Evolutionary conservation across 345 rosid species (phyloP).

Genomic region (Arabidopsis thaliana): TAIR10.1 NC_003075.7:7921001-7921500

Average conservation of each 20-base stretch:
- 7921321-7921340: too few species aligned
- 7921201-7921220: conserved; percentile 64
- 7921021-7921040: not conserved
- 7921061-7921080: not conserved
- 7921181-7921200: conserved; percentile 78
- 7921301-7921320: too few species aligned
- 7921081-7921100: conserved; percentile 59
- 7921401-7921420: too few species aligned
- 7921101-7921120: conserved; percentile 71
- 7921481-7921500: too few species aligned
- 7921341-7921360: too few species aligned
- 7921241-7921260: not conserved
- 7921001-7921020: not conserved
- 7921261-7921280: not conserved
- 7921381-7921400: too few species aligned
- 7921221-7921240: not conserved
- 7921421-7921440: too few species aligned
- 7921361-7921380: too few species aligned
- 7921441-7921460: too few species aligned
- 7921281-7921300: not conserved
- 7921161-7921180: conserved; percentile 89
- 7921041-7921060: not conserved
- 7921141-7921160: conserved; percentile 90
- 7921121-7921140: conserved; percentile 61
- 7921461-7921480: too few species aligned